Evolutionary conservation across 2,329 filamentous ascomycete genomes (phyloP), one percentile per base, ranked within the genome.

Genomic region (Acarospora socialis): DNA sequence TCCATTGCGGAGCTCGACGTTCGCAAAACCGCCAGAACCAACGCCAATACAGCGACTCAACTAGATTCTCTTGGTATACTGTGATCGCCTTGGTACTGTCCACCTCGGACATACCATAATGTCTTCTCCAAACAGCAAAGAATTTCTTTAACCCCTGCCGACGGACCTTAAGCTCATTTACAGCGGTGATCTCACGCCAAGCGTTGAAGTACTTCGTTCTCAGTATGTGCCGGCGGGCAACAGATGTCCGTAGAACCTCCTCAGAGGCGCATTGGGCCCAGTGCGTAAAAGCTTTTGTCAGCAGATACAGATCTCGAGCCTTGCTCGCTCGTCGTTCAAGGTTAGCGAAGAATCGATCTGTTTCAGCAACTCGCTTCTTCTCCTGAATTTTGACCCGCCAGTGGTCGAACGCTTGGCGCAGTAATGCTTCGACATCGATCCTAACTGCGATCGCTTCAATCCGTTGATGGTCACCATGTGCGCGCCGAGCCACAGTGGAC

Each of bases 201-300:
- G 71, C 71, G 36, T 69, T 70, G 51, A 81, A 82, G 38, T 74
- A 76, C 34, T 70, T 69, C 8, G 69, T 71, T 34, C 76, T 65
- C 33, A 90, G 57, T 37, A 86, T 72, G 48, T 82, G 78, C 39
- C 72, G 64, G 39, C 78, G 67, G 13, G 80, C 81, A 24, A 73
- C 63, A 4, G 68, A 70, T 3, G 79, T 81, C 23, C 71, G 68
- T 39, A 73, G 66, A 10, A 73, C 60, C 46, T 81, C 71, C 9
- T 80, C 72, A 4, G 64, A 66, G 7, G 79, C 67, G 30, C 67
- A 61, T 33, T 68, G 66, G 7, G 69, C 68, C 82, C 82, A 92
- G 41, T 78, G 72, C 1, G 63, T 68, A 35, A 81, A 73, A 2
- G 70, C 66, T 49, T 73, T 76, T 3, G 65, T 68, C 35, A 77